A percentile compares a stretch with the other conserved stretches of the same genome.
These are phyloP conservation scores for Calonectria naviculata DNA, from an alignment of 2,329 filamentous ascomycete genomes.

Conservation along the genomic window DNA sequence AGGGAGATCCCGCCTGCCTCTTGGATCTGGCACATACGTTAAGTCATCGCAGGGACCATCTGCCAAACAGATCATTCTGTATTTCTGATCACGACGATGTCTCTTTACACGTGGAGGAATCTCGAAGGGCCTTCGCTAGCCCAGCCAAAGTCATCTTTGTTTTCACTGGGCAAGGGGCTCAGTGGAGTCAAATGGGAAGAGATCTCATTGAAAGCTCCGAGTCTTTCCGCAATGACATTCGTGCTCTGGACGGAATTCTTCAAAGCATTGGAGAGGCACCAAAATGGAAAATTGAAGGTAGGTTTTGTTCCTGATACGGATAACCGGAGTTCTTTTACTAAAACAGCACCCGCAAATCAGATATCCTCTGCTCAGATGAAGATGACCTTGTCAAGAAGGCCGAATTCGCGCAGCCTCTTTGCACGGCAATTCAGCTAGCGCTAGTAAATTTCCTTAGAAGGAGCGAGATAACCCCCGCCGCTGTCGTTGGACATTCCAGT, in stretches of 20 bases:
- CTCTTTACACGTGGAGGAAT: not conserved
- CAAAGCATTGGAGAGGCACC: not conserved
- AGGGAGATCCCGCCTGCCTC: not conserved
- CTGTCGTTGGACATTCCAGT: constrained; percentile 23
- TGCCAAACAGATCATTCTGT: not conserved
- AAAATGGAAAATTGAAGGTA: not conserved
- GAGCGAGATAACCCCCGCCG: not conserved
- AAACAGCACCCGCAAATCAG: not conserved
- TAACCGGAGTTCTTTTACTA: not conserved
- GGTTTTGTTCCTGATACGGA: not conserved
- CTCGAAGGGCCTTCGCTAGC: not conserved
- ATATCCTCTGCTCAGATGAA: not conserved
- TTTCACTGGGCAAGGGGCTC: constrained; percentile 49
- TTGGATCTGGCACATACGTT: not conserved
- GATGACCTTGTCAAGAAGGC: not conserved
- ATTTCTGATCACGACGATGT: not conserved
- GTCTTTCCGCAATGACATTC: not conserved
- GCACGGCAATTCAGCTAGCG: constrained; percentile 14
- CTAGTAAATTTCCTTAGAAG: constrained; percentile 6
- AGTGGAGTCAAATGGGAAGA: constrained; percentile 45
- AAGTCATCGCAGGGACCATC: not conserved
- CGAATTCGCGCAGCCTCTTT: constrained; percentile 20
- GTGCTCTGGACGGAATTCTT: not conserved
- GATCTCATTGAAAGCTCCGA: constrained; percentile 28
- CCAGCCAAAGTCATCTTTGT: constrained; percentile 29